Evolutionary conservation across 2,329 filamentous ascomycete genomes (phyloP).

Genomic region (Colletotrichum musae): DNA sequence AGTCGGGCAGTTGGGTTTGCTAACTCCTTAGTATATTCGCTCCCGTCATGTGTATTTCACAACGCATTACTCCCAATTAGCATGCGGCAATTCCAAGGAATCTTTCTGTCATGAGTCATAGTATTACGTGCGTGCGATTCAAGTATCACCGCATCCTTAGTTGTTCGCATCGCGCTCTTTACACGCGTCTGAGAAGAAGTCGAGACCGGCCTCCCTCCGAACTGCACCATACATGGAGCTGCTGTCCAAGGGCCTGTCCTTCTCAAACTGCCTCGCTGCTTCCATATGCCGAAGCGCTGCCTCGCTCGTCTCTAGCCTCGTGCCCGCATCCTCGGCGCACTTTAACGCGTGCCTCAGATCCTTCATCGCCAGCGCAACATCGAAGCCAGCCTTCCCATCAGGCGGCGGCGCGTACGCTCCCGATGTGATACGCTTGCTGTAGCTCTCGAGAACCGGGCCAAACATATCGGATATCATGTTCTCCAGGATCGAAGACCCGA

Average conservation of each 20-base stretch:
- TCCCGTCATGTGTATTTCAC: background rate
- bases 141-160: background rate
- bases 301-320: constrained; percentile 20
- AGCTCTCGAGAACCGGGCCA: constrained; percentile 45
- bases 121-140: background rate
- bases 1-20: too few species aligned
- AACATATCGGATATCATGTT: constrained; percentile 48
- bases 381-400: constrained; percentile 19
- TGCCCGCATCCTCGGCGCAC: constrained; percentile 16
- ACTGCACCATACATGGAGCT: constrained; percentile 24
- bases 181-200: constrained; percentile 26
- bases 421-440: constrained; percentile 47
- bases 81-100: background rate
- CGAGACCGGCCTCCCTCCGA: constrained; percentile 13
- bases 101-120: background rate
- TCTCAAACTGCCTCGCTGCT: constrained; percentile 10
- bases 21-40: too few species aligned
- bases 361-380: constrained; percentile 28
- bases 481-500: constrained; percentile 46
- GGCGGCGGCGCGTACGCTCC: constrained; percentile 47
- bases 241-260: constrained; percentile 7
- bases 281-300: constrained; percentile 21
- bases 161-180: constrained; percentile 22
- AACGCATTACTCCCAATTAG: background rate
- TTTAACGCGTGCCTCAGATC: constrained; percentile 26